Evolutionary conservation across 352 stramenopile species (phyloP).

Genomic region (Phytophthora brassicae): DNA sequence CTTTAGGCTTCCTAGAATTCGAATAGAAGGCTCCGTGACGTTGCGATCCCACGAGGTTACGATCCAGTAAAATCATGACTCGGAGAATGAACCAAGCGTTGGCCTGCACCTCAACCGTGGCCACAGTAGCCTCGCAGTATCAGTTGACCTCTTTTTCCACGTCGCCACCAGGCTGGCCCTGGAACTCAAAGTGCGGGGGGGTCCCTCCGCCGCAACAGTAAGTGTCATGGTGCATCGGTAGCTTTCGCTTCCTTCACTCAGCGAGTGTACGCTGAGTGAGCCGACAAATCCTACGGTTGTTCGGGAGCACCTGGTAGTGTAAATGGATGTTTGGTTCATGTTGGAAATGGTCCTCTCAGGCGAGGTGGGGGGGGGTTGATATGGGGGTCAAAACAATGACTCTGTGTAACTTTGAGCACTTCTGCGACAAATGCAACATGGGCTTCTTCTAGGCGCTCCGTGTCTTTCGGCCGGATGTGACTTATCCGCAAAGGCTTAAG

Average conservation of each 20-base stretch:
- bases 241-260: not conserved
- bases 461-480: not conserved
- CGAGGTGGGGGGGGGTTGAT: no score
- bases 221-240: slow-evolving; percentile 23
- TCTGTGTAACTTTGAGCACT: not conserved
- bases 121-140: slow-evolving; percentile 2
- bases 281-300: not conserved
- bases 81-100: slow-evolving; percentile 18
- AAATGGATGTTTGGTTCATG: no score
- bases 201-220: not conserved
- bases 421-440: not conserved
- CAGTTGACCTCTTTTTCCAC: slow-evolving; percentile 4
- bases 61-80: slow-evolving; percentile 22
- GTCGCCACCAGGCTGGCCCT: slow-evolving; percentile 3
- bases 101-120: slow-evolving; percentile 10
- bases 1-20: not conserved
- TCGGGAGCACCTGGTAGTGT: no score
- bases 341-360: no score
- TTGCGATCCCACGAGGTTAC: not conserved
- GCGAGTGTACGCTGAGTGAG: no score
- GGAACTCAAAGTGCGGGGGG: slow-evolving; percentile 19
- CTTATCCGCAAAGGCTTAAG: not conserved
- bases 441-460: not conserved
- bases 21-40: not conserved
- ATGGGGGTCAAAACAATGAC: no score